phyloP scores from a whole-genome alignment of 2,329 filamentous ascomycete genomes.

The Neospermospora avenae region DNA sequence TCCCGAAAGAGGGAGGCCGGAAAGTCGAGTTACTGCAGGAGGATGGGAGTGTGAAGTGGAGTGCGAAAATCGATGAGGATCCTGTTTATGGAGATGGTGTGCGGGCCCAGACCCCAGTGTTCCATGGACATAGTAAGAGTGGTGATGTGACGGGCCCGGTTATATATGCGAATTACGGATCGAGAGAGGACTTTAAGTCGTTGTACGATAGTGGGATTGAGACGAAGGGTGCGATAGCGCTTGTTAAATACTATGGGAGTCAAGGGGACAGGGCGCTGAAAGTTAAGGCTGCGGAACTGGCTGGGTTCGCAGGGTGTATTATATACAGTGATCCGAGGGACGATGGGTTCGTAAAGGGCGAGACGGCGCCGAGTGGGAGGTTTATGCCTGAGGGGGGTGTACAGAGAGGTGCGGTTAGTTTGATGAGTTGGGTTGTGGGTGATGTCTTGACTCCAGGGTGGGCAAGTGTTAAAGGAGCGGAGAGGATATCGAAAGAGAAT shows the following conservation, averaged over 20 bases:
- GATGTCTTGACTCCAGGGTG: slow-evolving; percentile 91
- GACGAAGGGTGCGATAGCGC: slow-evolving; percentile 73
- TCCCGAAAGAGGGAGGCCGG: slow-evolving; percentile 73
- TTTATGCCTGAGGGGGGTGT: slow-evolving; percentile 81
- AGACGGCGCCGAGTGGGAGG: slow-evolving; percentile 70
- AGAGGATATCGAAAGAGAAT: slow-evolving; percentile 66
- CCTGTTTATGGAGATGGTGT: slow-evolving; percentile 60
- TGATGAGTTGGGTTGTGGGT: slow-evolving; percentile 80
- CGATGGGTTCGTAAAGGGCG: slow-evolving; percentile 73
- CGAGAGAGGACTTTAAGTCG: slow-evolving; percentile 74
- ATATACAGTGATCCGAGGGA: slow-evolving; percentile 90
- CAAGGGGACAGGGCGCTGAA: slow-evolving; percentile 74
- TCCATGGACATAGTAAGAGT: slow-evolving; percentile 84
- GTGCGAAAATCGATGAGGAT: slow-evolving; percentile 80
- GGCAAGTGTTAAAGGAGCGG: slow-evolving; percentile 64
- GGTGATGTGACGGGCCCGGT: slow-evolving; percentile 84
- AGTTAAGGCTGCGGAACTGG: slow-evolving; percentile 83
- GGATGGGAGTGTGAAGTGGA: slow-evolving; percentile 65
- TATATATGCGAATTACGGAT: slow-evolving; percentile 91
- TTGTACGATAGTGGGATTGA: slow-evolving; percentile 70
- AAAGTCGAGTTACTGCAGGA: slow-evolving; percentile 75
- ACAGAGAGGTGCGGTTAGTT: slow-evolving; percentile 75
- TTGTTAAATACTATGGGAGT: slow-evolving; percentile 77
- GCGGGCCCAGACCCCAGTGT: slow-evolving; percentile 69
- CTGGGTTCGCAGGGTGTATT: slow-evolving; percentile 81